Base-by-base conservation (phyloP, 2,329 filamentous ascomycete genomes). In the Cladosporium sphaerospermum region DNA sequence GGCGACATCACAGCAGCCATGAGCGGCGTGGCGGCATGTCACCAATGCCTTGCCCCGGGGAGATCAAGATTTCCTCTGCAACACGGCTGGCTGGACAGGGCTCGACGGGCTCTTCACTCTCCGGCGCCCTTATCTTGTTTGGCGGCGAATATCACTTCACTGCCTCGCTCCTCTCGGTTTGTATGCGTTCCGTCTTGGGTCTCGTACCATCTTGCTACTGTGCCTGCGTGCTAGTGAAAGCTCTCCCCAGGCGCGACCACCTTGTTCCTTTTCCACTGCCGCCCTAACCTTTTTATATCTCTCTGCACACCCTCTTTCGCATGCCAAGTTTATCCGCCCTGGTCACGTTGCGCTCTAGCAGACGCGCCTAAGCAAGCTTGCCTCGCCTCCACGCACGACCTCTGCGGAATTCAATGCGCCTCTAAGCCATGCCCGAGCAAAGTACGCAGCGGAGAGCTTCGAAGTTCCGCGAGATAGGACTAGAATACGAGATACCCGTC, bases 391-490 rank as follows among this genome's bases (percentile, higher is more conserved):
- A 34, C 44, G 23, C 36, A 44, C 48, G 32, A 44, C 13, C 9
- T 43, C 48, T 51, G 40, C 48, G 44, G 19, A 28, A 51, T 19
- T 36, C 18, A 40, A 43, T 51, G 48, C 48, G 13, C 33, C 14
- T 43, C 16, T 51, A 51, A 51, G 48, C 33, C 48, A 51, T 51
- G 48, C 40, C 48, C 48, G 40, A 51, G 48, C 16, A 31, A 43
- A 44, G 37, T 18, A 37, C 37, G 31, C 47, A 42, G 37, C 48
- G 41, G 28, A 33, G 48, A 16, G 13, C 32, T 8, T 51, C 48
- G 40, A 51, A 34, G 32, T 44, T 51, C 40, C 48, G 48, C 28
- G 48, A 51, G 40, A 33, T 51, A 10, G 48, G 48, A 32, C 48
- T 51, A 34, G 48, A 51, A 51, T 44, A 51, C 48, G 48, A 51